Evolutionary conservation across 495 filamentous ascomycete species (phyloP).

Genomic region (Annulohypoxylon bovei): DNA sequence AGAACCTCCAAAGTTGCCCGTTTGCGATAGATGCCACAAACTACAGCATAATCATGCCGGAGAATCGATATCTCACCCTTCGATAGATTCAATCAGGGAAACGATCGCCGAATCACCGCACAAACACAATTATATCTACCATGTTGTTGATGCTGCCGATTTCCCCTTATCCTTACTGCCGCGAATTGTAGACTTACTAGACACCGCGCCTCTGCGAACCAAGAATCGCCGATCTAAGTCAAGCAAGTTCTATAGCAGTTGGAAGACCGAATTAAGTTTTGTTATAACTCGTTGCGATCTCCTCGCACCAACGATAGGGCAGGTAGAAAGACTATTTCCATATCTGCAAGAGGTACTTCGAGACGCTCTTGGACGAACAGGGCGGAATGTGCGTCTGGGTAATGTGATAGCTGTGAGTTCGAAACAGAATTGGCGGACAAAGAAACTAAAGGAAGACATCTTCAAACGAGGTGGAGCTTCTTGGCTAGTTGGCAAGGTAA

Average conservation of each 20-base stretch:
- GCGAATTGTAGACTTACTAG: constrained; percentile 62
- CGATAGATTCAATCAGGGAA: constrained; percentile 76
- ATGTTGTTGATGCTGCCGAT: constrained; percentile 97
- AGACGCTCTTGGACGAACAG: constrained; percentile 69
- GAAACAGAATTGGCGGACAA: constrained; percentile 88
- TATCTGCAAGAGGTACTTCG: constrained; percentile 79
- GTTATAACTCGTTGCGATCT: constrained; percentile 91
- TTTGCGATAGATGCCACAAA: constrained; percentile 89
- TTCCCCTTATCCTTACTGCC: constrained; percentile 92
- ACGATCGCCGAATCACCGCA: constrained; percentile 88
- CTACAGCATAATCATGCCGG: constrained; percentile 78
- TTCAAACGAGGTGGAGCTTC: constrained; percentile 80
- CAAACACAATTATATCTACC: constrained; percentile 91
- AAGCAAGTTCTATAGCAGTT: constrained; percentile 68
- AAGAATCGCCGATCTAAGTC: constrained; percentile 76
- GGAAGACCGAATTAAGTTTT: constrained; percentile 78
- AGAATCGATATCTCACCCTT: constrained; percentile 76
- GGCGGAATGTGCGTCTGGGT: constrained; percentile 74
- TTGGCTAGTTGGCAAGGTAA: constrained; percentile 99
- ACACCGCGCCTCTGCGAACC: constrained; percentile 72
- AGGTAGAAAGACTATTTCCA: constrained; percentile 84
- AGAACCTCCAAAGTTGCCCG: constrained; percentile 50
- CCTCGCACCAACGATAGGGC: constrained; percentile 78
- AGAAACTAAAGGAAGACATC: constrained; percentile 83
- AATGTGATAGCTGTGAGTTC: constrained; percentile 87